Base-by-base conservation (phyloP, 257 asterid genomes). In the Thymus mandschuricus region DNA sequence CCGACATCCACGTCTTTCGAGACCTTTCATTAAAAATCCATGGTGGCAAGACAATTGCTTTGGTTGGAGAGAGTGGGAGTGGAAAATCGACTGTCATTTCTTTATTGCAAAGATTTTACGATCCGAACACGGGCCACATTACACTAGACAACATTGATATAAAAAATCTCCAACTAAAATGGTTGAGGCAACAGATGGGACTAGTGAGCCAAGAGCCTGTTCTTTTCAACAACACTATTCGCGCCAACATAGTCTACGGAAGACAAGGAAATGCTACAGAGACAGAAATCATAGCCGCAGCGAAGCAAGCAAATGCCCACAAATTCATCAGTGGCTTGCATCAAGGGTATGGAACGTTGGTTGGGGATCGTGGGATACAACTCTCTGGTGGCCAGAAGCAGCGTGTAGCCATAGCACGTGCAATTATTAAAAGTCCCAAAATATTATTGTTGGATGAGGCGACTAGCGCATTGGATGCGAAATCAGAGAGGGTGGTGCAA, bases 21-120 rank as follows among this genome's bases (percentile, higher is more conserved):
- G 94, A 91, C 81, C 83, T 91, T 34, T 81, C 82, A 49, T 67
- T 88, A 71, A 65, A 58, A 70, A 81, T 88, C 68, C 85, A 65
- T 34, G 73, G 82, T 10, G 96, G 94, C 71, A 83, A 88, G 92
- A 84, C 92, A 2, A 89, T 88, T 35, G 97, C 96, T 41, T 60
- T 91, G 69, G 97, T 88, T 33, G 97, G 97, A 51, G 97, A 91
- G 75, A 91, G 97, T 45, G 97, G 97, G 62, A 85, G 97, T 35
- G 96, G 95, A 68, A 91, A 91, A 75, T 91, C 97, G 1, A 91
- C 97, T 0, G 95, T 87, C 15, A 46, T 46, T 15, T 46, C 52
- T 10, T 6, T 46, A 11, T 15, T 46, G 12, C 52, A 46, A 12
- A 46, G 52, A 46, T 46, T 46, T 15, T 46, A 46, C 21, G 52